Evolutionary conservation across 1,284 basidiomycete species (phyloP), one percentile per base, ranked within the genome.

Genomic region (Cronartium ribicola): DNA sequence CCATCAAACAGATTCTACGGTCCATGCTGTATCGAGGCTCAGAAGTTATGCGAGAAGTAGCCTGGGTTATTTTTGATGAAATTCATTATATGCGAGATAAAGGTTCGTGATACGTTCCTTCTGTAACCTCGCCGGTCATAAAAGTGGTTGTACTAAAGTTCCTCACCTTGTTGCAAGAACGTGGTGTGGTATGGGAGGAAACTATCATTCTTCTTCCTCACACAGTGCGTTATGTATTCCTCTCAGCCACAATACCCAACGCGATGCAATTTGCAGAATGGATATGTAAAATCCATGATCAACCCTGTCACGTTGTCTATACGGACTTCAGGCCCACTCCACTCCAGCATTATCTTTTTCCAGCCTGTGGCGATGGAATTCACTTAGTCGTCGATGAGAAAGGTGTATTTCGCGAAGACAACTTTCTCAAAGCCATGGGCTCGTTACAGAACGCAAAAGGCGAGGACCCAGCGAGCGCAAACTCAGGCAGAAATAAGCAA

Each of bases 21-120:
- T 98, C 94, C 0, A 99, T 99, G 95, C 85, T 99, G 44, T 99
- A 99, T 81, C 89, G 96, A 73, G 96, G 96, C 57, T 97, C 94
- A 17, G 96, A 99, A 83, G 90, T 99, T 79, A 97, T 98, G 92
- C 91, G 96, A 76, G 96, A 99, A 84, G 95, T 99, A 14, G 95
- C 94, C 0, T 99, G 96, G 96, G 95, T 98, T 76, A 88, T 99
- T 76, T 99, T 98, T 81, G 96, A 99, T 81, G 96, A 99, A 83
- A 97, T 99, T 76, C 96, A 99, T 82, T 99, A 98, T 83, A 98
- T 98, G 96, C 90, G 96, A 77, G 96, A 98, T 85, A 94, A 94
- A 77, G 84, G 83, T 83, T 37, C 72, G 81, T 77, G 22, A 57
- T 39, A 14, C 46, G 29, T 14, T 3, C 14, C 62, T 51, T 59